phyloP scores from a whole-genome alignment of 441 rosid species.

The Populus hybrid region DNA sequence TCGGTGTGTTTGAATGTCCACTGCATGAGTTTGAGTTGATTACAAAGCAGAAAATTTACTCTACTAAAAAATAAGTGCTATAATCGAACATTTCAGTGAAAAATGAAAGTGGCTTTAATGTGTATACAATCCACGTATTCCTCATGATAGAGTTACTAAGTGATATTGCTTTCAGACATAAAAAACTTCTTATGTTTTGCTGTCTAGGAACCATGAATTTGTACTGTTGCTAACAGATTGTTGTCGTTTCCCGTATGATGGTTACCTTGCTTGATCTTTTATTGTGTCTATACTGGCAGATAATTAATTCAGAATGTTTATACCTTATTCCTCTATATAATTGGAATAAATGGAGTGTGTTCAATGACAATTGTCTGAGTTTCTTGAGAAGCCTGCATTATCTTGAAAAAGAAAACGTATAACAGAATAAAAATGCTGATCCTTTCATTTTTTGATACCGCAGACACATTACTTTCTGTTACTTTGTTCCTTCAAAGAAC shows the following conservation, averaged over 20 bases:
- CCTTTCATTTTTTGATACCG: constrained; percentile 17
- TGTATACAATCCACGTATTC: not conserved
- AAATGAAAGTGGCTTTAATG: not conserved
- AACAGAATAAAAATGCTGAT: constrained; percentile 1
- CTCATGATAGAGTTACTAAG: not conserved
- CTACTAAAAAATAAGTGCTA: not conserved
- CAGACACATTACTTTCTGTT: constrained; percentile 94
- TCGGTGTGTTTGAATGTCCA: not conserved
- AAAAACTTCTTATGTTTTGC: not conserved
- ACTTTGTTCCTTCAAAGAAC: constrained; percentile 97
- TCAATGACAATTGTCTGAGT: not conserved
- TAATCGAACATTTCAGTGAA: not conserved
- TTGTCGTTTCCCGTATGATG: not conserved
- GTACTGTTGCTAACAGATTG: not conserved
- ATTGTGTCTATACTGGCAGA: not conserved
- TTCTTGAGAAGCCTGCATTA: not conserved
- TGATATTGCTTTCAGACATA: not conserved
- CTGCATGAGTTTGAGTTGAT: not conserved
- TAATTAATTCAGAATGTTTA: not conserved
- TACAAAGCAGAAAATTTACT: not conserved
- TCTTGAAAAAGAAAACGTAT: not conserved
- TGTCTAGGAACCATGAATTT: not conserved
- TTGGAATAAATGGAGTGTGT: not conserved
- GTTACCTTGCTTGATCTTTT: not conserved
- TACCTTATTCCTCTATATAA: not conserved